Evolutionary conservation across 2,329 filamentous ascomycete species (phyloP), one percentile per base, ranked within the genome.

Genomic region (Claviceps paspali): DNA sequence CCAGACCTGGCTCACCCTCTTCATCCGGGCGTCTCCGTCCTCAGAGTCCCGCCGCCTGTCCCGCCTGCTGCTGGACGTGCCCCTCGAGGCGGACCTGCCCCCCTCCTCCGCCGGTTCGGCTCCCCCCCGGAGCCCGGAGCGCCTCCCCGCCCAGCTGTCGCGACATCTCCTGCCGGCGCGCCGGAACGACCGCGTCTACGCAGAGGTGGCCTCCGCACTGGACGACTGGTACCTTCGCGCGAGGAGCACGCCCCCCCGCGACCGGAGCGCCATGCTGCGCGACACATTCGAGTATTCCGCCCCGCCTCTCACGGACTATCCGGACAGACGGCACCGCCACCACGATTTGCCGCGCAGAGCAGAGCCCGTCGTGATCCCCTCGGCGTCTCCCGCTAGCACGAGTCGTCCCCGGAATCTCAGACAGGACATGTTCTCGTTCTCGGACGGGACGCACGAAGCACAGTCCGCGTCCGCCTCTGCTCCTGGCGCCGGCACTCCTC

Each of bases 81-180:
- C 83, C 1, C 80, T 92, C 47, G 57, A 66, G 22, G 59, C 61
- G 4, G 39, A 41, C 39, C 10, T 18, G n/a, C 7, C 27, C 14
- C 66, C 21, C 14, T 30, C 19, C 8, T 6, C 5, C 6, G 10
- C 75, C 0, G 68, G 76, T 31, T 12, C 7, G 6, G 6, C 24
- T 26, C 24, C 6, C 10, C 24, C 6, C 11, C 24, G 10, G 71
- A 67, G 44, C 74, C 70, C 9, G 82, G 82, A 87, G 54, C 67
- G 81, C 2, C 78, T 92, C 38, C 86, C 85, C 0, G 85, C 83
- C 45, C 78, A 86, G 47, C 67, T 93, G 3, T 78, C 82, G 1
- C 67, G 84, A 29, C 69, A 79, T 36, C 64, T 91, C 3, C 72
- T 93, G 28, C 85, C 85, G 0, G 60, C 62, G 0, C 54, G 57